Evolutionary conservation across 179 eudicot genomes (phyloP).

Genomic region (Sideroxylon spinosum): DNA sequence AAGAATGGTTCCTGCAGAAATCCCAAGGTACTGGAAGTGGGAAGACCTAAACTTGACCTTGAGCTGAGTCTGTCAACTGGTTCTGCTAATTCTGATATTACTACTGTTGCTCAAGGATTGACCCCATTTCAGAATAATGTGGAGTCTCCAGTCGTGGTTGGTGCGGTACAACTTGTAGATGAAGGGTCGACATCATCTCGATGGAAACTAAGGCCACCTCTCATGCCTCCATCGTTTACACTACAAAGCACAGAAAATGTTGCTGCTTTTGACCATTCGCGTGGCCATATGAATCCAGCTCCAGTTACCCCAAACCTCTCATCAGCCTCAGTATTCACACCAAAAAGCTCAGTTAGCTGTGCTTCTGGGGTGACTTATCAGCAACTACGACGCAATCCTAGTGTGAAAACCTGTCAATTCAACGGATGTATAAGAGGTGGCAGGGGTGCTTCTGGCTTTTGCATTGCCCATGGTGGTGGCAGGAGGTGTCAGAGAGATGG

Average conservation of each 20-base stretch:
- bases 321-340: slow-evolving; percentile 1
- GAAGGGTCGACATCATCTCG: slow-evolving; percentile 71
- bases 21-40: slow-evolving; percentile 13
- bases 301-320: slow-evolving; percentile 10
- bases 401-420: slow-evolving; percentile 47
- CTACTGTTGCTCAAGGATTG: slow-evolving; percentile 36
- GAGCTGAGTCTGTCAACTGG: slow-evolving; percentile 57
- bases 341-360: slow-evolving; percentile 22
- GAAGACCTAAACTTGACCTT: slow-evolving; percentile 40
- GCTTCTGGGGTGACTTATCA: slow-evolving; percentile 12
- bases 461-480: slow-evolving; percentile 65
- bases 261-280: slow-evolving; percentile 1
- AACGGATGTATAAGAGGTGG: slow-evolving; percentile 59
- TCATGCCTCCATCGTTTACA: slow-evolving; percentile 33
- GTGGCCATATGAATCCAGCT: slow-evolving; percentile 6
- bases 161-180: slow-evolving; percentile 39
- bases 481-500: slow-evolving; percentile 48
- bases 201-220: slow-evolving; percentile 44
- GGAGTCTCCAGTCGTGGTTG: slow-evolving; percentile 19
- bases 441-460: slow-evolving; percentile 59
- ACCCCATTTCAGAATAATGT: slow-evolving; percentile 24
- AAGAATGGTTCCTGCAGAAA: slow-evolving; percentile 15
- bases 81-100: slow-evolving; percentile 52
- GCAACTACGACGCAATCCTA: slow-evolving; percentile 29
- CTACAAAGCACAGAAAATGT: slow-evolving; percentile 17